Base-by-base conservation (phyloP, 2,329 filamentous ascomycete genomes). In the Ceratocystis harringtonii region DNA sequence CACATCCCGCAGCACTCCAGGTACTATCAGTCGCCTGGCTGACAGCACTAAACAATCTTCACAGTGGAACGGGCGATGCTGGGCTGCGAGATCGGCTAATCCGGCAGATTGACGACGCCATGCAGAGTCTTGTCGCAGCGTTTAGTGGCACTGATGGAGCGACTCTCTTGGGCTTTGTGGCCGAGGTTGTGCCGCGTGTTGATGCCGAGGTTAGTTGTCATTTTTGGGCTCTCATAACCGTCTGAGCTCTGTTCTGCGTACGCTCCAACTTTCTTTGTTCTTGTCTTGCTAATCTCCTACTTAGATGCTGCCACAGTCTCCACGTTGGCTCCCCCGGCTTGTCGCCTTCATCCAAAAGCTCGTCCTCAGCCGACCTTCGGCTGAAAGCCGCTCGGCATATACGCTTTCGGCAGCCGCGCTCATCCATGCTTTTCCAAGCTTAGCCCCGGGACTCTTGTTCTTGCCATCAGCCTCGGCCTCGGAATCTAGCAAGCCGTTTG, bases 61-160 rank as follows among this genome's bases (percentile, higher is more conserved):
- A 63, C n/a, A 28, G 52, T 30, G 52, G 52, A 30, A 19, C 19
- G 17, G 28, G 50, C 22, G 28, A 52, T 17, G 41, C 12, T 15
- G 36, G n/a, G 41, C 43, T 48, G 41, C 50, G 63, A 2, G n/a
- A 25, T n/a, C 45, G 68, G 28, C 67, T 79, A 44, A 69, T 71
- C 44, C 60, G 64, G 10, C 79, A 77, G 68, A 76, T 87, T 52
- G 76, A 82, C 68, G 67, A 70, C 12, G 76, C 76, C 2, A 74
- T 86, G 3, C 75, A 77, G 44, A 72, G 71, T 7, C 75, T 86
- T 2, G 75, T 81, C 5, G 75, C 78, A 6, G 78, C 79, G 0
- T 87, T 85, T 70, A 79, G 76, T 45, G 79, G 79, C 10, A 86
- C 83, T 8, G 83, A 86, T 70, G 82, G 78, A 3, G 80, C 83